Base-by-base conservation (phyloP, 2,329 filamentous ascomycete species). In the Annulohypoxylon truncatum region DNA sequence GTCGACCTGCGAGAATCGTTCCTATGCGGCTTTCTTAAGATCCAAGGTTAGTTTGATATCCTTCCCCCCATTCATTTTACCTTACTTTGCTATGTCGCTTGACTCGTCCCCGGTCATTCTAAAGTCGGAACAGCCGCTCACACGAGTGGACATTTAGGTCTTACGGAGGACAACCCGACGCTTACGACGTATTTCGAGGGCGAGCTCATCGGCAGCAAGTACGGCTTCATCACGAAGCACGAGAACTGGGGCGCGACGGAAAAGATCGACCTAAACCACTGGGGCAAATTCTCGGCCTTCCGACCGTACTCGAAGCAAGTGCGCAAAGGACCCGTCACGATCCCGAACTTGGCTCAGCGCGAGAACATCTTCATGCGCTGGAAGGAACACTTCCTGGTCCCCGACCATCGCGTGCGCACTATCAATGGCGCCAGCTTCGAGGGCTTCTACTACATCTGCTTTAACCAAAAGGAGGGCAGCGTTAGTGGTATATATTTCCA, bases 401-500 rank as follows among this genome's bases (percentile, higher is more conserved):
- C 96, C 1, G 94, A 99, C 75, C 96, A 99, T 78, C 88, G 92
- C 13, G 94, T 98, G 18, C 88, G 91, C 66, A 96, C 92, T 9
- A 97, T 99, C 67, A 92, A 89, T 31, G 96, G 96, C 15, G 96
- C 96, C 6, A 98, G 95, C 76, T 99, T 98, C 66, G 96, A 99
- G 77, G 96, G 96, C 0, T 99, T 99, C 78, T 99, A 98, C 78
- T 99, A 99, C 76, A 98, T 99, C 71, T 97, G 94, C 82, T 98
- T 98, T 82, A 97, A 98, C 79, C 95, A 98, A 80, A 83, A 93
- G 51, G 87, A 90, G 69, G 96, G 95, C 6, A 90, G 87, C 69
- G 92, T 99, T 40, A 94, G 89, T 75, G 96, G 96, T 15, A 97
- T 98, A 63, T 99, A 99, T 80, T 99, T 97, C 78, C 96, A 99